These are phyloP conservation scores for Brassica napus DNA, from an alignment of 345 rosid species.

Conservation along the genomic window DNA sequence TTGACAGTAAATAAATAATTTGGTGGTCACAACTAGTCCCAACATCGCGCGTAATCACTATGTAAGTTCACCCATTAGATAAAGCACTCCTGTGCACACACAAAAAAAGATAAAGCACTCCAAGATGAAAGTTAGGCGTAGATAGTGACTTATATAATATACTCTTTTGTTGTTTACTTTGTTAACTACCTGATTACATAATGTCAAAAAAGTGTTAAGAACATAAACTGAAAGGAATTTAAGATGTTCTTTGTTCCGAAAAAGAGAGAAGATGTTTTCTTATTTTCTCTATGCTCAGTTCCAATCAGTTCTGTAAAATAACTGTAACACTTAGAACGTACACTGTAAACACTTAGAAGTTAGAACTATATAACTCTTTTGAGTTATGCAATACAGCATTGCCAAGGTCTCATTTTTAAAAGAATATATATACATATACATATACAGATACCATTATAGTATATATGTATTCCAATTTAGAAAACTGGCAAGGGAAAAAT, in stretches of 20 bases:
- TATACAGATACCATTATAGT: background rate
- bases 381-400: background rate
- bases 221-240: no score
- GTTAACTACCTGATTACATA: background rate
- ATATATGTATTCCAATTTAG: background rate
- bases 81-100: background rate
- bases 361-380: background rate
- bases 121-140: background rate
- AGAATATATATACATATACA: background rate
- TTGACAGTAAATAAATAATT: background rate
- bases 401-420: background rate
- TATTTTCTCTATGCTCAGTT: no score
- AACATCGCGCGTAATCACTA: background rate
- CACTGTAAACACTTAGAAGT: no score
- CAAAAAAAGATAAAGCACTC: background rate
- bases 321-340: no score
- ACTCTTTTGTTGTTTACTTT: background rate
- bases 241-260: background rate
- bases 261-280: no score
- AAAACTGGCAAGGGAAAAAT: background rate
- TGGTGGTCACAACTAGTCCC: slow-evolving; percentile 3
- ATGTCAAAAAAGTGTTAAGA: no score
- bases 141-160: background rate
- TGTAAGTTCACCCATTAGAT: background rate
- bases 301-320: no score